Evolutionary conservation across 768 basidiomycete genomes (phyloP), one percentile per base, ranked within the genome.

Genomic region (Lactifluus hygrophoroides): DNA sequence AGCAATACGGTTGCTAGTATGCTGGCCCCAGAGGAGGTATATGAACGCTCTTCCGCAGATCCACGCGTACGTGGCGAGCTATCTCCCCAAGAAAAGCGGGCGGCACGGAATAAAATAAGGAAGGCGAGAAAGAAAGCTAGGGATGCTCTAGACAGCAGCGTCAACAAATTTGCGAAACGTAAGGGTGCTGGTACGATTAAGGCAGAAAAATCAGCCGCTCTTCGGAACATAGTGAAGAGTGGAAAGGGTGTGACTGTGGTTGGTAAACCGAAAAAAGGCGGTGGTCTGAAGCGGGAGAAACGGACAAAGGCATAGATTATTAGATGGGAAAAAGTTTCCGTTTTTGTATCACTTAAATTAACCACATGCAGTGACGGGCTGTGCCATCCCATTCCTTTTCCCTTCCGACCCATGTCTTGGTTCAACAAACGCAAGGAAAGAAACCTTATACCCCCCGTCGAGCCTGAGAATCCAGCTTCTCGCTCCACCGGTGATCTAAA

Each of bases 1-100:
- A 79, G 84, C 9, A 82, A 84, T 65, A 85, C 91, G 0, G 74
- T 80, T 0, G 77, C 86, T 2, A 85, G 83, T 3, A 86, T 93
- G 77, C 80, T 99, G 43, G 92, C 96, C 0, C 96, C 96, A 1
- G 93, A 98, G 69, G 96, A 99, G 72, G 74, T 98, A 14, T 87
- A 88, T 65, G 75, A 85, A 0, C 80, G 88, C 0, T 70, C 78
- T 3, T 67, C 81, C 0, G 71, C 79, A 3, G 78, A 80, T 48
- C 76, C 80, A 23, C 83, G 83, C 42, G 79, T 84, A 2, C 79
- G 82, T 42, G 85, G 84, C 49, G 95, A 98, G 70, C 75, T 97
- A 49, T 91, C 90, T 3, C 90, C 94, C 0, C 70, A 75, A 19
- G 86, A 97, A 73, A 96, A 96, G 73, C 83, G 83, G 50, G 72